Evolutionary conservation across 345 rosid species (phyloP), one percentile per base, ranked within the genome.

Genomic region (Dipteronia dyeriana): DNA sequence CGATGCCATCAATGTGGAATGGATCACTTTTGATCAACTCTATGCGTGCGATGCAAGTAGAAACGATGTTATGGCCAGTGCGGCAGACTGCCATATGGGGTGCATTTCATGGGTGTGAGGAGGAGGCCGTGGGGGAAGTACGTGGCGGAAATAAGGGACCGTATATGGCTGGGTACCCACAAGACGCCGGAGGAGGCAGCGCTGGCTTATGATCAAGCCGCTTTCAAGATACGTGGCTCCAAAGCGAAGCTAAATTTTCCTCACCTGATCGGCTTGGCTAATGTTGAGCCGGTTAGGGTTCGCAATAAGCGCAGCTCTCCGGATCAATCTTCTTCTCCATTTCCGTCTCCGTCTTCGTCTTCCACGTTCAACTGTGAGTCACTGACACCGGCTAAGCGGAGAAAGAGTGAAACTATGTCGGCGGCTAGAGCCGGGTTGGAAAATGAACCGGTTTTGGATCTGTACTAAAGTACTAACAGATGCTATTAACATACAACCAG

Each of bases 41-140:
- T 3, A 53, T 53, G 57, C n/a, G 16, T 3, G n/a, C 17, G n/a
- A 16, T 34, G 4, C 38, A 4, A 34, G 38, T 34, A 34, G 38
- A 53, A 53, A 14, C 57, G n/a, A 16, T 19, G 57, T 9, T 9
- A 41, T 9, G 45, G 45, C 9, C 8, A 34, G 38, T 34, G 10
- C 7, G 7, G 57, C 2, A 49, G 71, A 51, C 78, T 43, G 11
- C 8, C 62, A 6, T 41, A 71, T 39, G 66, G 74, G 43, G 53
- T 49, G 62, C 75, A 47, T 13, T 82, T 68, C 11, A 76, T 26
- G 17, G 84, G 85, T 1, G 84, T 84, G 56, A 82, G 80, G 78
- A 81, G 87, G 63, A 74, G 94, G 70, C 90, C 92, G 4, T 89
- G 91, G 94, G 92, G 94, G 71, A 89, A 86, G 62, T 89, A 78